Evolutionary conservation across 805 yeast species (phyloP).

Genomic region (Kockiozyma suomiensis): DNA sequence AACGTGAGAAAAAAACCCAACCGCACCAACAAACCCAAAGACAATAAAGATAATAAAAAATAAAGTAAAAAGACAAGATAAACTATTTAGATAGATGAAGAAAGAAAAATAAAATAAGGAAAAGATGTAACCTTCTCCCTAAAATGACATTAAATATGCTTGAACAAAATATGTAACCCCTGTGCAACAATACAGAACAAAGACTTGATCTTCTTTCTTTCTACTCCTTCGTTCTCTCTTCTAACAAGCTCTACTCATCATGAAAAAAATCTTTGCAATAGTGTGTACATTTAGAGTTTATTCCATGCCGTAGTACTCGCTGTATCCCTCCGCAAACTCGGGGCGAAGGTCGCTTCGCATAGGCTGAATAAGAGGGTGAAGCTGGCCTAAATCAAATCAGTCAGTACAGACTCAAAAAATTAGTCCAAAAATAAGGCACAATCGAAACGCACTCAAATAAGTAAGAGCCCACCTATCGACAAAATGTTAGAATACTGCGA

Average conservation of each 20-base stretch:
- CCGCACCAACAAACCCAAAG: constrained; percentile 18
- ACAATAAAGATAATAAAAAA: neutral
- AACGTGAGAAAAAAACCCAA: constrained; percentile 12
- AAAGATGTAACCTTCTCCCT: neutral
- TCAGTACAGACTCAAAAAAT: constrained; percentile 13
- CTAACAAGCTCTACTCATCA: neutral
- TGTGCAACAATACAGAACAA: neutral
- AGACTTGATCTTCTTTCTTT: neutral
- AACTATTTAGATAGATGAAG: constrained; percentile 3
- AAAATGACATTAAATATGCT: constrained; percentile 25
- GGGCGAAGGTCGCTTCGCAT: constrained; percentile 85
- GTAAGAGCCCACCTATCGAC: constrained; percentile 71
- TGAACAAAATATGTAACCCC: constrained; percentile 8
- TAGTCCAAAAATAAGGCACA: too few relatives aligned
- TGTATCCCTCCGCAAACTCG: constrained; percentile 53
- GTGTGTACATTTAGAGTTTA: neutral
- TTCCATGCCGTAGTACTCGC: constrained; percentile 31
- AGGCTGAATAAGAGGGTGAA: constrained; percentile 85
- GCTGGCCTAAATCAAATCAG: constrained; percentile 50
- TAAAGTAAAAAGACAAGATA: constrained; percentile 9
- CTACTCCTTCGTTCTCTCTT: constrained; percentile 3
- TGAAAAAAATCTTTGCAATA: neutral
- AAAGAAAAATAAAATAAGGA: neutral
- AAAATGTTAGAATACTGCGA: neutral
- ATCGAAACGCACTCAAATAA: constrained; percentile 53